Evolutionary conservation across 345 rosid species (phyloP), one percentile per base, ranked within the genome.

Genomic region (Pelargonium nanum): DNA sequence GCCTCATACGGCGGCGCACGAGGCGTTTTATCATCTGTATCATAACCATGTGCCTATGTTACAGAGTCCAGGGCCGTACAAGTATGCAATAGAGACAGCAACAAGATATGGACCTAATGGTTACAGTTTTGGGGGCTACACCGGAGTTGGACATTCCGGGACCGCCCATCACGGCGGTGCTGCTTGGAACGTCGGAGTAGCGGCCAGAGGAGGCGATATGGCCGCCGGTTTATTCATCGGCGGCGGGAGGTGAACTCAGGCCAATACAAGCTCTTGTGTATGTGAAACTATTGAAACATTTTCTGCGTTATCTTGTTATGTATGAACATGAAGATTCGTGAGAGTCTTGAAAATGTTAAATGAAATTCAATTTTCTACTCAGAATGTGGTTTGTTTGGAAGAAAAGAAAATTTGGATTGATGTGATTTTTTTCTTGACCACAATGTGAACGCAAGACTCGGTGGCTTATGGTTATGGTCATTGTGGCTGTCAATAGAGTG

Each of bases 1-100:
- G 44, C 20, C 70, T 7, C 32, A 48, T 55, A 21, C 24, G 6
- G 55, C 15, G 48, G 50, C 45, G 40, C 55, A 20, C 3, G 58
- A 53, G 19, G 57, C 22, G 24, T 56, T 55, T 48, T 34, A 52
- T 19, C 53, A 56, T 22, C 53, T 44, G 15, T 45, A 9, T 63
- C 68, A 19, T 69, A 65, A 51, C 7, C 26, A 12, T 12, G 23
- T 30, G 20, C 22, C 22, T 1, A 10, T 34, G 45, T 34, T 54
- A 5, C 48, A 24, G 48, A n/a, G 22, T 44, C 52, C 65, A 22
- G 65, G 67, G 30, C 52, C 70, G 13, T 23, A 34, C 24, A n/a
- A 72, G 60, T 57, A 73, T 57, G 0, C 10, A n/a, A n/a, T 34
- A 34, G 67, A 66, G 62, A 25, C 75, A 10, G 15, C 64, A 0